A percentile compares a stretch with the other conserved stretches of the same genome.
These are phyloP conservation scores for Pythium phragmitis DNA, from an alignment of 352 stramenopile genomes.

Conservation along the genomic window DNA sequence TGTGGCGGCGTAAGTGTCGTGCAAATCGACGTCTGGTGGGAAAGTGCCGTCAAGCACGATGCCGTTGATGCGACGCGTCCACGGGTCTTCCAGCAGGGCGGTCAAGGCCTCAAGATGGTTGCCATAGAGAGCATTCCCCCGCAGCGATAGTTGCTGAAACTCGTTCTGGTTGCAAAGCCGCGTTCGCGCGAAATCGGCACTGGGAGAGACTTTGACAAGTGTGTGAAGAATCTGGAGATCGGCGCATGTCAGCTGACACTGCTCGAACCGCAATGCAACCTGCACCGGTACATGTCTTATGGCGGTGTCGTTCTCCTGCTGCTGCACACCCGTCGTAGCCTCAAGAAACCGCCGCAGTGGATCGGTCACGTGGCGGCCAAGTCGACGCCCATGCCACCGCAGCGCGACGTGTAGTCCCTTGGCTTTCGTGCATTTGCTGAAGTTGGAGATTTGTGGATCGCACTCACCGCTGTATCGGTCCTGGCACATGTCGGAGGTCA, in stretches of 20 bases:
- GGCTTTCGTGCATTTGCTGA: not conserved
- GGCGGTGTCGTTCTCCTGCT: not conserved
- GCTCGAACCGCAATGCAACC: not conserved
- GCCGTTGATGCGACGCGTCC: not conserved
- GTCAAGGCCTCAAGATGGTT: not conserved
- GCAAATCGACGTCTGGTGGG: not conserved
- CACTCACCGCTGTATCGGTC: not conserved
- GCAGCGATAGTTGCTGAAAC: not conserved
- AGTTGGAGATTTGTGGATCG: not conserved
- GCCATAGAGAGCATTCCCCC: not conserved
- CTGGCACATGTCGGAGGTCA: conserved; percentile 6
- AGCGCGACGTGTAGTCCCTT: conserved; percentile 2
- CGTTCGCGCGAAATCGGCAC: not conserved
- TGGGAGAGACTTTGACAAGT: not conserved
- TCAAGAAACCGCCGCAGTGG: not conserved
- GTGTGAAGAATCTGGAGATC: conserved; percentile 1
- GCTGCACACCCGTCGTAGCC: not conserved
- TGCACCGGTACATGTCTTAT: not conserved
- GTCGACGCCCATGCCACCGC: not conserved
- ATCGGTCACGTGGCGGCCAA: not conserved
- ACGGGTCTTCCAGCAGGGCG: not conserved
- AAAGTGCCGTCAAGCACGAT: not conserved
- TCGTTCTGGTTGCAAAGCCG: not conserved
- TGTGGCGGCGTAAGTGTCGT: not conserved
- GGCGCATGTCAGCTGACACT: not conserved